phyloP scores from a whole-genome alignment of 768 basidiomycete species.

The Mycena capillaripes region DNA sequence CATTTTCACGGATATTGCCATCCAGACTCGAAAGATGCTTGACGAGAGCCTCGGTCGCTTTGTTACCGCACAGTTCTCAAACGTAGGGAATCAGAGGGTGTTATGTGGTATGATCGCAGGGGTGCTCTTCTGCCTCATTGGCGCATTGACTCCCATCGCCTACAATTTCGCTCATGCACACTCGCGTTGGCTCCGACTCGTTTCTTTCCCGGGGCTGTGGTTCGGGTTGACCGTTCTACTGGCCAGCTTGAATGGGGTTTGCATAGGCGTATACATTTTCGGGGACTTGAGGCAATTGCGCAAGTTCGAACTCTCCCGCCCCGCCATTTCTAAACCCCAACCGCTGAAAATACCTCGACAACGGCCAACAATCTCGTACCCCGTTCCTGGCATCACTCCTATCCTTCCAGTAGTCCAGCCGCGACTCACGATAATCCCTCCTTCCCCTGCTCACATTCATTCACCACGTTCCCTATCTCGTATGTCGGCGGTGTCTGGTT shows the following conservation, averaged over 20 bases:
- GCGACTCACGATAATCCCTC: constrained; percentile 44
- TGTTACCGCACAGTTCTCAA: constrained; percentile 76
- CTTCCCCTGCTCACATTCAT: constrained; percentile 44
- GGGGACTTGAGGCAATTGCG: constrained; percentile 85
- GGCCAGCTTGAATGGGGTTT: constrained; percentile 79
- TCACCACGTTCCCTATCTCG: constrained; percentile 39
- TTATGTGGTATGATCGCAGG: constrained; percentile 80
- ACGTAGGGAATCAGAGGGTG: constrained; percentile 71
- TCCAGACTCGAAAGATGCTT: constrained; percentile 71
- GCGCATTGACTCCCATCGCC: constrained; percentile 62
- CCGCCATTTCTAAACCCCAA: constrained; percentile 68
- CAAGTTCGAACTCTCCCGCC: constrained; percentile 82
- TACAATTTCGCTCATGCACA: constrained; percentile 61
- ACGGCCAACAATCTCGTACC: constrained; percentile 38
- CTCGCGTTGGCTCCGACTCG: constrained; percentile 61
- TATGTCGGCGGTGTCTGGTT: constrained; percentile 40
- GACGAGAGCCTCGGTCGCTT: constrained; percentile 76
- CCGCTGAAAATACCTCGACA: constrained; percentile 47
- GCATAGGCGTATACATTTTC: constrained; percentile 84
- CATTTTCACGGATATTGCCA: constrained; percentile 71
- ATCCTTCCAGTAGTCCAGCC: constrained; percentile 35
- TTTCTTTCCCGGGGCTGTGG: constrained; percentile 73
- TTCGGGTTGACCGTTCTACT: constrained; percentile 74
- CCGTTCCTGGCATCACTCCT: constrained; percentile 41
- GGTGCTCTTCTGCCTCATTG: constrained; percentile 59